Evolutionary conservation across 257 asterid species (phyloP), one percentile per base, ranked within the genome.

Genomic region (Avicennia marina): DNA sequence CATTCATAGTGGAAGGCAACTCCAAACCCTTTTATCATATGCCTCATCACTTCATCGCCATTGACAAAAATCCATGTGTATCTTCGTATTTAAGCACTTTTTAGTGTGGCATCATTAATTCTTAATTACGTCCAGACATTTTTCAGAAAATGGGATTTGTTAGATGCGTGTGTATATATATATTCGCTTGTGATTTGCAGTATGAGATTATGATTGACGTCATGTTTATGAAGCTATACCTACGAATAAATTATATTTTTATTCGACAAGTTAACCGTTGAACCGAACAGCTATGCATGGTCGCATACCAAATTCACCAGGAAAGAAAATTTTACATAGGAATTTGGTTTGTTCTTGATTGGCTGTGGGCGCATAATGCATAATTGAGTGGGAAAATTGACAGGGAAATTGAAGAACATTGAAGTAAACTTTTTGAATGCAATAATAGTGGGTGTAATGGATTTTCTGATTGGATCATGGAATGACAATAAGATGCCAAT

Each of bases 361-460:
- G 11, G 16, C 27, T n/a, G 32, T 34, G 60, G 6, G 33, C n/a
- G 19, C 42, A 50, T 7, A 41, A 7, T 5, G 29, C 20, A 12
- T 21, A 29, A 25, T 40, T 21, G 51, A 27, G 20, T 13, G 25
- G 42, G 12, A 11, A 34, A 29, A 24, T 57, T 27, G 53, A 56
- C 51, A 31, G 5, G 65, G 45, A 27, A 57, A 25, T n/a, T 66
- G 48, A n/a, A n/a, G n/a, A n/a, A n/a, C n/a, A 58, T 41, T 54
- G 41, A 22, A 10, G 27, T 58, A 17, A 24, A 53, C 16, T 38
- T 67, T 63, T 66, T 53, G 13, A 27, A 43, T n/a, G 56, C 39
- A 49, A 4, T n/a, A 34, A 27, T 15, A 69, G 66, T 63, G 67
- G 74, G 69, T 70, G 63, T 47, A 38, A 51, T 63, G 81, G 74